Percentiles rank a stretch among this genome's conserved stretches.
phyloP scores from a whole-genome alignment of 345 rosid species.

The Diplotaxis tenuifolia region DNA sequence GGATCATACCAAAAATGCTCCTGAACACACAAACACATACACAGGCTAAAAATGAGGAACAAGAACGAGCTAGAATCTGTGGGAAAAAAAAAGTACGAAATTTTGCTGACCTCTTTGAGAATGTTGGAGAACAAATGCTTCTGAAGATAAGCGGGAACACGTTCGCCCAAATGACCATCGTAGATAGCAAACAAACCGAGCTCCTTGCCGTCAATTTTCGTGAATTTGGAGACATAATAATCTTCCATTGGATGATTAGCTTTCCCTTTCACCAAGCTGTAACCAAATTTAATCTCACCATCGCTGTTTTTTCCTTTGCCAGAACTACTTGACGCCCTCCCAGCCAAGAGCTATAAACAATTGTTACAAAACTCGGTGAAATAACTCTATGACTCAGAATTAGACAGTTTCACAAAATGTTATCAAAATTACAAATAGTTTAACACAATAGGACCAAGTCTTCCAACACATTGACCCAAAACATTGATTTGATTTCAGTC shows the following conservation, averaged over 20 bases:
- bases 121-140: conserved; percentile 63
- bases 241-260: conserved; percentile 85
- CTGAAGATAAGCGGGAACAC: conserved; percentile 70
- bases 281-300: conserved; percentile 56
- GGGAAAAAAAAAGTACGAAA: neutral
- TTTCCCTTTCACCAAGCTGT: conserved; percentile 64
- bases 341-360: conserved; percentile 40
- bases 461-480: neutral
- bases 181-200: conserved; percentile 70
- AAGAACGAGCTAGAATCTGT: neutral
- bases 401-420: neutral
- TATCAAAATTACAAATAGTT: neutral
- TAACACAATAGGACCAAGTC: neutral
- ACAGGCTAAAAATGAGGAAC: neutral
- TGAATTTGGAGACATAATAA: conserved; percentile 66
- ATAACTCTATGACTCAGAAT: neutral
- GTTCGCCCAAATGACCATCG: conserved; percentile 75
- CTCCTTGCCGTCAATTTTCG: conserved; percentile 45
- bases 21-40: conserved; percentile 32
- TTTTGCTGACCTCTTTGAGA: conserved; percentile 48
- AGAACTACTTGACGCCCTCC: conserved; percentile 50
- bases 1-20: conserved; percentile 57
- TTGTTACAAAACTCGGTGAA: neutral
- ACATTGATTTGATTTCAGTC: neutral
- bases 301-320: conserved; percentile 62